Conservation (phyloP, 2,329 filamentous ascomycete genomes). For the Aspergillus versicolor region DNA sequence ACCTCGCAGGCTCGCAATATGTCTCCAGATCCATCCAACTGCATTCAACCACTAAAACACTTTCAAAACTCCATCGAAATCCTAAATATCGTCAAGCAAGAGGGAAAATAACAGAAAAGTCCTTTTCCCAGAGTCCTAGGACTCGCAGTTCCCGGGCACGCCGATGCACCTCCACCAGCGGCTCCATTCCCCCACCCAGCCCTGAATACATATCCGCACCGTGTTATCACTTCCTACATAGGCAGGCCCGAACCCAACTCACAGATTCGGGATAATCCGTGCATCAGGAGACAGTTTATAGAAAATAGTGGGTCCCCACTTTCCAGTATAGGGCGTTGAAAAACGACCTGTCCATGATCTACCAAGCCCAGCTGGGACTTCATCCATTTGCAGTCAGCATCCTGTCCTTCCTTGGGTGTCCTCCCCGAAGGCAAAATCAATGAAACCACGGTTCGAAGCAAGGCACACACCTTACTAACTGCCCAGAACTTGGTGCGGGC, state of each 20-base stretch:
- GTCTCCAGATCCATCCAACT: background rate
- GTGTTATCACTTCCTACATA: background rate
- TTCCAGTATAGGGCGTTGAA: background rate
- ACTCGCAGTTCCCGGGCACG: background rate
- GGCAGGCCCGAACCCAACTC: background rate
- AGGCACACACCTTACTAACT: too few relatives aligned
- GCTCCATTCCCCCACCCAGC: background rate
- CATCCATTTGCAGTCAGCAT: too few relatives aligned
- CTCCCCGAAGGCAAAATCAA: too few relatives aligned
- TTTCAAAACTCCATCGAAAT: background rate
- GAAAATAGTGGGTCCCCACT: background rate
- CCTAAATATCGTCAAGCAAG: background rate
- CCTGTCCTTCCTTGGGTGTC: too few relatives aligned
- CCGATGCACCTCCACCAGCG: background rate
- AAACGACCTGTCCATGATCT: constrained; percentile 4
- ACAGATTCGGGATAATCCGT: background rate
- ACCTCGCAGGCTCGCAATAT: background rate
- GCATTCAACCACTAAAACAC: background rate
- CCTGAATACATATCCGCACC: background rate
- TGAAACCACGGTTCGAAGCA: too few relatives aligned
- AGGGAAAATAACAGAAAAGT: background rate
- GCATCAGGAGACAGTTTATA: background rate
- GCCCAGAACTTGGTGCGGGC: too few relatives aligned
- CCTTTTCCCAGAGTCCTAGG: background rate
- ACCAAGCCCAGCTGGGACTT: background rate